Percentiles rank a stretch among this genome's conserved stretches.
Evolutionary conservation across 2,329 filamentous ascomycete species (phyloP).

Genomic region (Xylariaceae sp.): DNA sequence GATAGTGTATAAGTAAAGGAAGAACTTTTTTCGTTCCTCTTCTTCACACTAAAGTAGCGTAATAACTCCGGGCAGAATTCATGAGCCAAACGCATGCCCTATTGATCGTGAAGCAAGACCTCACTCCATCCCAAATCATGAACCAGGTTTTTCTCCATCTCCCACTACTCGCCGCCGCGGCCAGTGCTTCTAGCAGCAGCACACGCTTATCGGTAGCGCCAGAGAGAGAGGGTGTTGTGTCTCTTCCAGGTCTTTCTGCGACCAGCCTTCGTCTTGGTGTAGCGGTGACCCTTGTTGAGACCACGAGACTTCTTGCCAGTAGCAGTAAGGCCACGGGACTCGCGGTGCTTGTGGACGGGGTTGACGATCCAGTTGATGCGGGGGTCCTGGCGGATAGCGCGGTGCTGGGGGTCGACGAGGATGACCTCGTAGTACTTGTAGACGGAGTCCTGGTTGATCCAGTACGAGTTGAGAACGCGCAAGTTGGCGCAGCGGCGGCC

Average conservation of each 20-base stretch:
- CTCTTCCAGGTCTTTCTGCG: constrained; percentile 99
- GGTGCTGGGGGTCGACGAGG: constrained; percentile 99
- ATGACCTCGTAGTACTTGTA: constrained; percentile 99
- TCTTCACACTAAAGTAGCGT: constrained; percentile 30
- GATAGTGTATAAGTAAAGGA: constrained; percentile 19
- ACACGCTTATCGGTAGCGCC: constrained; percentile 80
- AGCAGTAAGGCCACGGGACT: constrained; percentile 91
- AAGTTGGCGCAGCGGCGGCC: constrained; percentile 98
- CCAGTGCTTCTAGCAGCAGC: constrained; percentile 19
- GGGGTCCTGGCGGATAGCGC: constrained; percentile 97
- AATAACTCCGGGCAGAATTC: constrained; percentile 32
- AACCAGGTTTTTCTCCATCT: constrained; percentile 23
- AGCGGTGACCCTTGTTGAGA: constrained; percentile 98
- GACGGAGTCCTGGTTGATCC: constrained; percentile 99
- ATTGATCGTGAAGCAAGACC: constrained; percentile 29
- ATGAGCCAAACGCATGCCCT: constrained; percentile 30
- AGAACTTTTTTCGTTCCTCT: constrained; percentile 25
- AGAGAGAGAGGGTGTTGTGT: constrained; percentile 98
- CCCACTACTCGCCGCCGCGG: constrained; percentile 16
- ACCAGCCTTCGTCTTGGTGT: constrained; percentile 96
- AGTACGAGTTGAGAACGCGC: constrained; percentile 99
- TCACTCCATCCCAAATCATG: constrained; percentile 30
- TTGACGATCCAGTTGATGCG: constrained; percentile 99
- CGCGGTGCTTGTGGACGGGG: constrained; percentile 99
- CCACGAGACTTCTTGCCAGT: constrained; percentile 99